Evolutionary conservation across 2,329 filamentous ascomycete genomes (phyloP).

Genomic region (Periconia digitata): DNA sequence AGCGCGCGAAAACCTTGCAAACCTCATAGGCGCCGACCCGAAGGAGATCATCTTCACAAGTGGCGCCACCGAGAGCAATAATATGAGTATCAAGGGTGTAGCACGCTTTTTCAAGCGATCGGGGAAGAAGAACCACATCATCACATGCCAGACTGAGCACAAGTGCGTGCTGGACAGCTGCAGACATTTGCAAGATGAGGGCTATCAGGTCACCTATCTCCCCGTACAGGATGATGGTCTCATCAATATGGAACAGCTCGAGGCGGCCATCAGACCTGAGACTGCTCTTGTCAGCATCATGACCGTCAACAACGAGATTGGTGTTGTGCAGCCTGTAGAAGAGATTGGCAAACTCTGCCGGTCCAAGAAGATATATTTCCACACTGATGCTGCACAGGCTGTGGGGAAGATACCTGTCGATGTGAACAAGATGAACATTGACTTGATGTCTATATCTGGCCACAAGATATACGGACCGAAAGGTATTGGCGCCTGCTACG

Average conservation of each 20-base stretch:
- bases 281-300: slow-evolving; percentile 95
- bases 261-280: slow-evolving; percentile 86
- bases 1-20: slow-evolving; percentile 79
- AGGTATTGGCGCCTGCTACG: slow-evolving; percentile 94
- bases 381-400: slow-evolving; percentile 93
- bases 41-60: slow-evolving; percentile 99
- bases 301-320: slow-evolving; percentile 99
- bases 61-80: slow-evolving; percentile 97
- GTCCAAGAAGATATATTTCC: slow-evolving; percentile 93
- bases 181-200: slow-evolving; percentile 93
- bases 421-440: slow-evolving; percentile 97
- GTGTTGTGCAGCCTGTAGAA: slow-evolving; percentile 94
- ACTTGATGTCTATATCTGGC: slow-evolving; percentile 97
- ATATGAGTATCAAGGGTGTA: slow-evolving; percentile 99
- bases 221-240: slow-evolving; percentile 87
- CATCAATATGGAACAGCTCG: slow-evolving; percentile 78
- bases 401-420: slow-evolving; percentile 98
- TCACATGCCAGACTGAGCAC: slow-evolving; percentile 97
- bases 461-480: slow-evolving; percentile 99
- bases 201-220: slow-evolving; percentile 95
- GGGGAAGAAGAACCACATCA: slow-evolving; percentile 98
- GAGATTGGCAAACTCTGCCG: slow-evolving; percentile 93
- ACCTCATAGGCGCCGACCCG: slow-evolving; percentile 86
- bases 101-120: slow-evolving; percentile 90
- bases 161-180: slow-evolving; percentile 99